Evolutionary conservation across 768 basidiomycete genomes (phyloP).

Genomic region (Phallus indusiatus): DNA sequence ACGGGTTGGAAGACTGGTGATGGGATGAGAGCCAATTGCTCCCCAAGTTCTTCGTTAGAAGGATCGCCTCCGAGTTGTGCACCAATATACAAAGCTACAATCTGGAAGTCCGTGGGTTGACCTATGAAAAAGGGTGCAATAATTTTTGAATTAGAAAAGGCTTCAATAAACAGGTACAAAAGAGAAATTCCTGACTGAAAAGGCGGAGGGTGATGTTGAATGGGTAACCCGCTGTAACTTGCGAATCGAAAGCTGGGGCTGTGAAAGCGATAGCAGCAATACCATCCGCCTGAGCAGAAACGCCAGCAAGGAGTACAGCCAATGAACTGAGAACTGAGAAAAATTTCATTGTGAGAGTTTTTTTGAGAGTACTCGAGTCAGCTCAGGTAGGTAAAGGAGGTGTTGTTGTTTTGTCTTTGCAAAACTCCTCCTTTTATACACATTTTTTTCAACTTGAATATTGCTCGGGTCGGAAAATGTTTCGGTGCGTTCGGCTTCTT

Average conservation of each 20-base stretch:
- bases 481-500: too few relatives aligned
- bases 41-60: neutral
- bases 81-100: neutral
- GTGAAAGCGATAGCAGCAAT: neutral
- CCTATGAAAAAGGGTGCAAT: too few relatives aligned
- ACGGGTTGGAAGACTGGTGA: neutral
- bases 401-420: too few relatives aligned
- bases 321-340: neutral
- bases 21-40: neutral
- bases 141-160: too few relatives aligned
- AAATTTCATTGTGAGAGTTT: neutral
- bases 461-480: too few relatives aligned
- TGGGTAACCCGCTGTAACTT: neutral
- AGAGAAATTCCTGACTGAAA: neutral
- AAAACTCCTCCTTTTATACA: too few relatives aligned
- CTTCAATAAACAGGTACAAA: too few relatives aligned
- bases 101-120: neutral
- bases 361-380: too few relatives aligned
- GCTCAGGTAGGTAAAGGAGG: too few relatives aligned
- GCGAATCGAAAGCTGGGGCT: neutral
- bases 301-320: neutral
- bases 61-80: neutral
- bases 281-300: neutral
- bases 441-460: too few relatives aligned
- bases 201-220: neutral